A percentile compares a stretch with the other conserved stretches of the same genome.
These are phyloP conservation scores for Fennellomyces sp. DNA, from an alignment of 371 early-diverging fungal species.

Conservation along the genomic window DNA sequence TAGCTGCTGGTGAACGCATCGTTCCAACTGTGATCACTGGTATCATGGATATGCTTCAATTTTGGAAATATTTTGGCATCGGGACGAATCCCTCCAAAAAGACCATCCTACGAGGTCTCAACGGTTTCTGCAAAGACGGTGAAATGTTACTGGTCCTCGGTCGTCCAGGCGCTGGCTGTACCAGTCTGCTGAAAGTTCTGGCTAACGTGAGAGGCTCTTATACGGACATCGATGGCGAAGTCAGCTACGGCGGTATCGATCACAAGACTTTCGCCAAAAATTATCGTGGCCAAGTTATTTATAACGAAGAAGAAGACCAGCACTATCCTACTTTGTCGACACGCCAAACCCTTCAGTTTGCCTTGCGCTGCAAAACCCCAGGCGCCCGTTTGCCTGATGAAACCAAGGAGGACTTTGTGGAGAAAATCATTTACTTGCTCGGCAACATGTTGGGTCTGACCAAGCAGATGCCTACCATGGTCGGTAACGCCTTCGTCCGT, in stretches of 20 bases:
- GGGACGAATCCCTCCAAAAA: conserved; percentile 17
- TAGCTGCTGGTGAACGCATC: conserved; percentile 39
- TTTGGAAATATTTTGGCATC: conserved; percentile 31
- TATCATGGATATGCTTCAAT: conserved; percentile 14
- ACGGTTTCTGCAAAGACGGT: conserved; percentile 65
- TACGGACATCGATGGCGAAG: conserved; percentile 54
- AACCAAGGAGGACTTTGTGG: conserved; percentile 43
- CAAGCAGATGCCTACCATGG: conserved; percentile 75
- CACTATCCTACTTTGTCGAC: conserved; percentile 71
- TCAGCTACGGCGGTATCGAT: conserved; percentile 64
- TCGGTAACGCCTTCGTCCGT: conserved; percentile 82
- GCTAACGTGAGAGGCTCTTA: conserved; percentile 65
- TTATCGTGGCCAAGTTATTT: conserved; percentile 65
- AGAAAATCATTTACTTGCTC: conserved; percentile 51
- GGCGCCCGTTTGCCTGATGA: conserved; percentile 51
- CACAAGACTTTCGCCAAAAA: conserved; percentile 49
- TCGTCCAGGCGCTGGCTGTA: conserved; percentile 74
- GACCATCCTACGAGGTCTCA: conserved; percentile 53
- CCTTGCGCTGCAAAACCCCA: conserved; percentile 68
- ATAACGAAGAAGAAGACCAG: conserved; percentile 74
- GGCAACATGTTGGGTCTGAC: conserved; percentile 78
- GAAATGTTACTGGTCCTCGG: conserved; percentile 78
- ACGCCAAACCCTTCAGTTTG: conserved; percentile 66
- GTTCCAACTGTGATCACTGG: conserved; percentile 31
- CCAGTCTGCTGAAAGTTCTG: conserved; percentile 67